Conservation (phyloP, 495 filamentous ascomycete genomes). For the Hypoxylon subgilvum region DNA sequence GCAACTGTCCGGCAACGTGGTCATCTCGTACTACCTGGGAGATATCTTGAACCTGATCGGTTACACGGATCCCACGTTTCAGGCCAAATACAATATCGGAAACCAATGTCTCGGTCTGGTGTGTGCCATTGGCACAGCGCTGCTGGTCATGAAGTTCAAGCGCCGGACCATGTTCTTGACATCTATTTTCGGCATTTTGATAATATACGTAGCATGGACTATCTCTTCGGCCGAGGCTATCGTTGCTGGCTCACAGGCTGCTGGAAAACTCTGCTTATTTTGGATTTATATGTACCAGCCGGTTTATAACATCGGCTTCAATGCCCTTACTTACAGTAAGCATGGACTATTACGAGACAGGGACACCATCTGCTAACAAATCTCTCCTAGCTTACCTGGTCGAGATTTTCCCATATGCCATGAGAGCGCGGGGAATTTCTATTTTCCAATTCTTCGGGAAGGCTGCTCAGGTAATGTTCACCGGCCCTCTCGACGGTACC, state of each 20-base stretch:
- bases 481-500: not conserved
- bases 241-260: constrained; percentile 41
- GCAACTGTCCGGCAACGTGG: constrained; percentile 69
- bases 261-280: constrained; percentile 58
- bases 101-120: constrained; percentile 58
- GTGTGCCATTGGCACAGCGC: constrained; percentile 52
- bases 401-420: constrained; percentile 65
- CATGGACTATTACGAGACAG: not conserved
- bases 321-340: constrained; percentile 64
- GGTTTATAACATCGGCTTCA: constrained; percentile 65
- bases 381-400: constrained; percentile 55
- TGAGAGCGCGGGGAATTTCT: constrained; percentile 62
- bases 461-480: constrained; percentile 43
- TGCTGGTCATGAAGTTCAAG: constrained; percentile 55
- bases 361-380: constrained; percentile 7
- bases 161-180: constrained; percentile 60
- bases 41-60: constrained; percentile 50
- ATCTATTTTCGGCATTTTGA: constrained; percentile 51
- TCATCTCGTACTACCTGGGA: constrained; percentile 62
- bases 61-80: constrained; percentile 53
- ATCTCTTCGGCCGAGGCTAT: constrained; percentile 56
- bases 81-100: constrained; percentile 61
- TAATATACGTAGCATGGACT: constrained; percentile 59
- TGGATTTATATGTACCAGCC: constrained; percentile 64
- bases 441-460: constrained; percentile 67